Base-by-base conservation (phyloP, 495 filamentous ascomycete genomes). In the Rostrohypoxylon terebratum region DNA sequence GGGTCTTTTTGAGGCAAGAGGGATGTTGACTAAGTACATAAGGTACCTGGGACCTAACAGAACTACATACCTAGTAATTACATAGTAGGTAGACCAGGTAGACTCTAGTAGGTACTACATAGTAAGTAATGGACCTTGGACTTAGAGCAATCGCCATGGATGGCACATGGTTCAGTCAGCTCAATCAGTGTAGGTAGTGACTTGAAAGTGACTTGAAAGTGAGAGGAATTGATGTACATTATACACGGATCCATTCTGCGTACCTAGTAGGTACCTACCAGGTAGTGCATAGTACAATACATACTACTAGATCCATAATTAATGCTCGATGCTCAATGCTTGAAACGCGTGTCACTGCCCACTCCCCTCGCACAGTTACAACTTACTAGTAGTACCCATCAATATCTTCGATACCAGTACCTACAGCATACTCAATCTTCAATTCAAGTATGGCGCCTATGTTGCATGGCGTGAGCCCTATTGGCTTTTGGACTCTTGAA, bases 1-100 rank as follows among this genome's bases (percentile, higher is more conserved):
- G 72, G 67, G 63, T 68, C 68, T 51, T 50, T 62, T 68, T 65
- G 68, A 71, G 59, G 72, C 63, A 75, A 75, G 68, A 75, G 68
- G 68, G 63, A 64, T 28, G 34, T 61, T 54, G 61, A 61, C 59
- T 65, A n/a, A n/a, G n/a, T n/a, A n/a, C n/a, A n/a, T n/a, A n/a
- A n/a, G n/a, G n/a, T n/a, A n/a, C n/a, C n/a, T n/a, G n/a, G n/a
- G n/a, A 60, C 31, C n/a, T 16, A 13, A 11, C 3, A n/a, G 3
- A 44, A 3, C 40, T 44, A 44, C 40, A 44, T n/a, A 13, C 8
- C 44, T 61, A 64, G 51, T 34, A 34, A 34, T 34, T 34, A 34
- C 33, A 3, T 34, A 38, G 18, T 65, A 57, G 23, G 28, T 66
- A 36, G 42, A 16, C 16, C 8, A 64, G 33, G 53, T 8, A 34